Evolutionary conservation across 169 alveolate genomes (phyloP), one percentile per base, ranked within the genome.

Genomic region (Eimeria brunetti): DNA sequence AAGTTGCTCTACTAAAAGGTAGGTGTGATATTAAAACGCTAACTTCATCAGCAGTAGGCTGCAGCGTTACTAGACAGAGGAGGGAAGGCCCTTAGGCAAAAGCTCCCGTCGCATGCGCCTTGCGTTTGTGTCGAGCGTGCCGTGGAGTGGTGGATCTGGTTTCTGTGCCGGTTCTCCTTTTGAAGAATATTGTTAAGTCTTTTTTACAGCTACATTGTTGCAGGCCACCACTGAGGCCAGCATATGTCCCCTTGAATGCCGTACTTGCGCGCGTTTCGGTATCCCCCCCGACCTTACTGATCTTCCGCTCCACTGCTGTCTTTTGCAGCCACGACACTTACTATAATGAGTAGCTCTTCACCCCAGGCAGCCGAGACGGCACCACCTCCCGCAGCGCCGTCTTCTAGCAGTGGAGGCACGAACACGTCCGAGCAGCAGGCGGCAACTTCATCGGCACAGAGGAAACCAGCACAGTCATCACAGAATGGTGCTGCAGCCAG

Each of bases 71-170:
- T 76, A 44, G 86, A 20, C 86, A 76, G 75, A 30, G 41, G 58
- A 5, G 60, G 60, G 86, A 46, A 46, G 86, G 64, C 86, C 11
- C 62, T 76, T 36, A 27, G 56, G 60, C 86, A 44, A 27, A 62
- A 76, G 86, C 62, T 46, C 33, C 86, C 86, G 86, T 46, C 60
- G 86, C 86, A 76, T 76, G 86, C 86, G 86, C 86, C 86, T 44
- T 27, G 60, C 62, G 86, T 22, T 76, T 24, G 60, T 76, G 56
- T 76, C 86, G 60, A 76, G 86, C 60, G 14, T 69, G 51, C 56
- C 56, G 56, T 41, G 33, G 36, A 24, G 38, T 44, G 86, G 27
- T 76, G 60, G 62, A 76, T 11, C 60, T 41, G 18, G 33, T 76
- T 76, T 24, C 41, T 46, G 20, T 18, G 38, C 9, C 86, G 80